Conservation (phyloP, 306 rosid genomes). For the cucumber (Cucumis sativus) region Cucumber_9930_V3 NC_026657.2:8560501-8561000, state of each 20-base stretch:
- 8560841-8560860: constrained; percentile 83
- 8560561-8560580: too few species aligned
- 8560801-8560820: constrained; percentile 69
- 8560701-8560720: constrained; percentile 72
- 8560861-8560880: constrained; percentile 93
- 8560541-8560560: too few species aligned
- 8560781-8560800: constrained; percentile 76
- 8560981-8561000: neutral
- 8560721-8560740: constrained; percentile 81
- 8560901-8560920: constrained; percentile 56
- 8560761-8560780: constrained; percentile 42
- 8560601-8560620: neutral
- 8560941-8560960: neutral
- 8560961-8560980: neutral
- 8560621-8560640: neutral
- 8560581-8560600: too few species aligned
- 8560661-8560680: neutral
- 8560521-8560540: neutral
- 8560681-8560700: neutral
- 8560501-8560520: neutral
- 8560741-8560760: constrained; percentile 74
- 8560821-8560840: constrained; percentile 83
- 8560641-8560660: neutral
- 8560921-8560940: constrained; percentile 25
- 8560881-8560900: constrained; percentile 50